These are phyloP conservation scores for Mycena haematopus DNA, from an alignment of 768 basidiomycete genomes.

Conservation along the genomic window DNA sequence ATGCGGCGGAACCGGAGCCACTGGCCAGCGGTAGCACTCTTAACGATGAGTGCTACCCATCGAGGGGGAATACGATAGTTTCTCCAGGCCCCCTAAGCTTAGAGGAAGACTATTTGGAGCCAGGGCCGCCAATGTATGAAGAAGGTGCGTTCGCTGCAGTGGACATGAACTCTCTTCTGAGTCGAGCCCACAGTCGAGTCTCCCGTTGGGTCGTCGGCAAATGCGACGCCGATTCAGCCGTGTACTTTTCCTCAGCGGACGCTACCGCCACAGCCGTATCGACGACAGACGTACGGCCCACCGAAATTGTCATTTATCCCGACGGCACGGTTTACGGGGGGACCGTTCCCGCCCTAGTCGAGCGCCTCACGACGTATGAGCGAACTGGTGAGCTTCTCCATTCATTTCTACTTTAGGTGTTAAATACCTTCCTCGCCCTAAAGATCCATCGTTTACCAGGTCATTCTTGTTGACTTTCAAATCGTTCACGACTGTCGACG, in stretches of 20 bases:
- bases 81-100: slow-evolving; percentile 2
- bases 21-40: slow-evolving; percentile 2
- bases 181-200: slow-evolving; percentile 12
- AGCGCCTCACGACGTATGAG: slow-evolving; percentile 90
- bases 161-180: slow-evolving; percentile 5
- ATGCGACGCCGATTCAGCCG: slow-evolving; percentile 5
- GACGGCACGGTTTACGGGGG: slow-evolving; percentile 88
- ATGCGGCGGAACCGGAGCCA: slow-evolving; percentile 33
- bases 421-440: not conserved
- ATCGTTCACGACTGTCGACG: slow-evolving; percentile 85
- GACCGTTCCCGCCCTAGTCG: slow-evolving; percentile 84
- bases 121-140: not conserved
- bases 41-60: slow-evolving; percentile 21
- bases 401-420: slow-evolving; percentile 4
- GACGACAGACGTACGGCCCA: slow-evolving; percentile 80
- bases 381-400: slow-evolving; percentile 62
- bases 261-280: slow-evolving; percentile 56
- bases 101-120: not conserved
- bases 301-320: slow-evolving; percentile 84
- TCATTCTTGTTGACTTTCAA: slow-evolving; percentile 97
- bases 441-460: slow-evolving; percentile 81
- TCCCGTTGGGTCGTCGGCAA: slow-evolving; percentile 39
- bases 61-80: slow-evolving; percentile 18
- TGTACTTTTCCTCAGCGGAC: too few relatives aligned
- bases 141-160: not conserved